Evolutionary conservation across 257 asterid genomes (phyloP), one percentile per base, ranked within the genome.

Genomic region (Nicotiana obtusifolia): DNA sequence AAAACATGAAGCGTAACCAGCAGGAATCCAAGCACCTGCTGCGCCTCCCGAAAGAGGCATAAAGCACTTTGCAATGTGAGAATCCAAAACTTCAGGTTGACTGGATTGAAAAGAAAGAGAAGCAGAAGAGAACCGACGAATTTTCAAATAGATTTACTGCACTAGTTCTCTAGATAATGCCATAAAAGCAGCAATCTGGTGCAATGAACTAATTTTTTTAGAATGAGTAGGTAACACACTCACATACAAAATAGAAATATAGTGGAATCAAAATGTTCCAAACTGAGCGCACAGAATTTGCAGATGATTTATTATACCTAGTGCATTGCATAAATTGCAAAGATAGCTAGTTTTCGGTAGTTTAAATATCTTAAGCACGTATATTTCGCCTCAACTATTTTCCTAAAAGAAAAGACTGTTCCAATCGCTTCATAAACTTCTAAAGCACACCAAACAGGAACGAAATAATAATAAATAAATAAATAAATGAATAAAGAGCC

Each of bases 21-120:
- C 62, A 47, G 16, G 79, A 75, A 75, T 75, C 79, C 79, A 75
- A 75, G 61, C 62, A 75, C 16, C 61, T 14, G 62, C 24, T 49
- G 79, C 44, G 52, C 49, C 15, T 49, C 26, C 4, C 24, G 15
- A 4, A 26, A 49, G 44, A 22, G 26, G 62, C 44, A 75, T 37
- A 75, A 47, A 49, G 79, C 61, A 73, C 24, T 73, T 73, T 1
- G 22, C 24, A 49, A 7, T 24, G 15, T 73, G 41, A 49, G 79
- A 69, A 73, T 22, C 62, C 16, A 73, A 24, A 44, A 73, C 79
- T 22, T 73, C 79, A 49, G 22, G 52, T 33, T 24, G 41, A 47
- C 26, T 41, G 37, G 14, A 37, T 20, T 22, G 78, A 71, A 22
- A 71, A 44, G 22, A 20, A 44, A 57, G 10, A 67, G 28, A 67